Percentiles rank a stretch among this genome's conserved stretches.
These are phyloP conservation scores for Podospora didyma DNA, from an alignment of 495 filamentous ascomycete genomes.

Conservation along the genomic window DNA sequence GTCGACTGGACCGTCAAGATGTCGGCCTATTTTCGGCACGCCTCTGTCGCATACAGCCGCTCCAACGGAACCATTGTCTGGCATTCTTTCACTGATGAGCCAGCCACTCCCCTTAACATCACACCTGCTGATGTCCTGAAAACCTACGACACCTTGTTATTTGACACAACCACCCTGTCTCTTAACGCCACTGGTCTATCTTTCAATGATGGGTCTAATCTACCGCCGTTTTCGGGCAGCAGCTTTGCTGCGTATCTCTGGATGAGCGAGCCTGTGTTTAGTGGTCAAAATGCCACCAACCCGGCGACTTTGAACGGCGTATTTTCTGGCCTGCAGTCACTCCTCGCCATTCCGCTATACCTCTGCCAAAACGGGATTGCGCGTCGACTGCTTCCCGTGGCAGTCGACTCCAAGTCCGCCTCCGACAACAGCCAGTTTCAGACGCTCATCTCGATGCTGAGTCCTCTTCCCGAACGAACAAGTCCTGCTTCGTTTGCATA, in stretches of 20 bases:
- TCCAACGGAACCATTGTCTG: constrained; percentile 2
- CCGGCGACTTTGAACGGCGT: background rate
- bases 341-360: constrained; percentile 6
- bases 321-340: background rate
- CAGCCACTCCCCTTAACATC: background rate
- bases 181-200: background rate
- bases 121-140: background rate
- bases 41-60: constrained; percentile 2
- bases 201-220: background rate
- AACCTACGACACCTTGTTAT: background rate
- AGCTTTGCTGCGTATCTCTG: constrained; percentile 6
- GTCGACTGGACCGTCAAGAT: constrained; percentile 10
- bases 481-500: constrained; percentile 4
- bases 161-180: constrained; percentile 1
- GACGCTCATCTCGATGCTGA: background rate
- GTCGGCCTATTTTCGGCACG: constrained; percentile 1
- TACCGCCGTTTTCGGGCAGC: constrained; percentile 6
- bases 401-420: background rate
- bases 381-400: background rate
- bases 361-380: constrained; percentile 12
- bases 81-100: background rate
- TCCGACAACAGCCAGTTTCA: background rate
- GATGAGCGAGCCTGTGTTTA: constrained; percentile 7
- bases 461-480: background rate
- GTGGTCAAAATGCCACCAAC: constrained; percentile 1